Evolutionary conservation across 2,329 filamentous ascomycete species (phyloP), one percentile per base, ranked within the genome.

Genomic region (Penicillium janthinellum): DNA sequence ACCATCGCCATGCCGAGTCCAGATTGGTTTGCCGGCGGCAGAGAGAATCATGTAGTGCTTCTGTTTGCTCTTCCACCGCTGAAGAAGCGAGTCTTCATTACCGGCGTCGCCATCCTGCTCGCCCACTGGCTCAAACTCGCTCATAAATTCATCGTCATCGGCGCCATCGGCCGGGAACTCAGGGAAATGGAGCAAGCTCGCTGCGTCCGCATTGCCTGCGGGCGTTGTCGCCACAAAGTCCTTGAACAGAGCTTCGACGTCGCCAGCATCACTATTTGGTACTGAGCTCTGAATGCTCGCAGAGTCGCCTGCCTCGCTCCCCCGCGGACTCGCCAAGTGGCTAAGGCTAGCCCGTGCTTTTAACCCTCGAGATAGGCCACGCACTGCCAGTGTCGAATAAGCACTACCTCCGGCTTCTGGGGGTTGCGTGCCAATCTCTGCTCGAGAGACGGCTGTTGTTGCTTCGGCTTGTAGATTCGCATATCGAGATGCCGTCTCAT

Each of bases 11-110:
- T 99, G 94, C 51, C 96, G 86, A 71, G 92, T 98, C 83, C 94
- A 99, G 51, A 99, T 96, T 11, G 95, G 96, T 75, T 99, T 99
- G 20, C 95, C 95, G 10, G 96, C 94, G 14, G 92, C 94, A 2
- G 95, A 98, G 1, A 99, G 81, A 69, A 99, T 96, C 77, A 99
- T 87, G 75, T 96, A 99, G 77, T 99, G 95, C 77, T 99, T 99
- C 63, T 93, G 83, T 79, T 98, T 98, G 39, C 90, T 86, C 73
- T 92, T 95, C 93, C 93, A 99, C 64, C 88, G 82, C 15, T 81
- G 79, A 42, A 96, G 81, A 28, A 91, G 79, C 17, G 73, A 31
- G 41, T 76, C 74, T 80, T 89, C 84, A 64, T 87, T 86, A 3
- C 79, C 78, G 6, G 80, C 81, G 59, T 83, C 80, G 28, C 75